Evolutionary conservation across 164 flowering plant species (phyloP).

Genomic region (Akebia trifoliata): DNA sequence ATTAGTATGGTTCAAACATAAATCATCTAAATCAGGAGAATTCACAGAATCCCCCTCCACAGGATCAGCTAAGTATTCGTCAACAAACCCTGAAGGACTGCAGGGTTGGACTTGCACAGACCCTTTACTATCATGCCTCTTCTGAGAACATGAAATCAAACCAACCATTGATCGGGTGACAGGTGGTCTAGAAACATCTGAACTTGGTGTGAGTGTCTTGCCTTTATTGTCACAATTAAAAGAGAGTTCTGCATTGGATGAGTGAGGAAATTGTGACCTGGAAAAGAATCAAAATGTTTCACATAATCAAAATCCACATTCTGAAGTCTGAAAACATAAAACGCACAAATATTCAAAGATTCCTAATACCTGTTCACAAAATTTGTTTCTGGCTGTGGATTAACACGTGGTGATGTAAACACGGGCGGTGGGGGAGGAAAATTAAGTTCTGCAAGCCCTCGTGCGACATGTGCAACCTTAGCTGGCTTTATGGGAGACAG

Average conservation of each 20-base stretch:
- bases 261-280: slow-evolving; percentile 23
- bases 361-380: slow-evolving; percentile 27
- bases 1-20: slow-evolving; percentile 3
- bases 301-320: not conserved
- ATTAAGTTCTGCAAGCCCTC: slow-evolving; percentile 35
- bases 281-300: slow-evolving; percentile 6
- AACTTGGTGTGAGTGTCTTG: slow-evolving; percentile 5
- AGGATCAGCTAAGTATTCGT: slow-evolving; percentile 36
- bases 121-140: slow-evolving; percentile 12
- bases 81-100: slow-evolving; percentile 32
- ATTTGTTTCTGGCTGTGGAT: slow-evolving; percentile 23
- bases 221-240: slow-evolving; percentile 9
- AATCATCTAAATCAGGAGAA: slow-evolving; percentile 12
- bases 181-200: slow-evolving; percentile 13
- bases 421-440: slow-evolving; percentile 41
- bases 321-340: not conserved
- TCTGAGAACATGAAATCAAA: slow-evolving; percentile 14
- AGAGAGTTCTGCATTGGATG: slow-evolving; percentile 17
- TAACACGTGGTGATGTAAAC: slow-evolving; percentile 46
- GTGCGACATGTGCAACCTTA: slow-evolving; percentile 25
- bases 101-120: slow-evolving; percentile 15
- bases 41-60: slow-evolving; percentile 20
- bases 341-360: too few relatives aligned
- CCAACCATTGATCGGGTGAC: not conserved
- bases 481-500: slow-evolving; percentile 45